Evolutionary conservation across 805 yeast species (phyloP), one percentile per base, ranked within the genome.

Genomic region (Candida ortonii): DNA sequence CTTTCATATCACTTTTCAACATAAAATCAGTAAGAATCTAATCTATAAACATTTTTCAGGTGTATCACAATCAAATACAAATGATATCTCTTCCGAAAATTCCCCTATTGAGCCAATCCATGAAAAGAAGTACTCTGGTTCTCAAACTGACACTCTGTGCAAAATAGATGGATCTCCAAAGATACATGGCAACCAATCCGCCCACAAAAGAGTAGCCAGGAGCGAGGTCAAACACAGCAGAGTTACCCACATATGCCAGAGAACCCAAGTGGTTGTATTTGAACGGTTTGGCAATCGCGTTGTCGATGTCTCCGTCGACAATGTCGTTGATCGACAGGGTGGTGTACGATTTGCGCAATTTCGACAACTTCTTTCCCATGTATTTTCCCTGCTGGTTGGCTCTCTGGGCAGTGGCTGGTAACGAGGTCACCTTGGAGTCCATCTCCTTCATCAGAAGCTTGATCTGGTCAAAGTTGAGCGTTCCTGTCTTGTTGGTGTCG

Each of bases 331-430:
- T 64, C 9, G 64, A 58, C 33, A 73, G 49, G 3, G 70, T 65
- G 11, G 63, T 63, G 12, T 68, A 62, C 9, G 70, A 56, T 35
- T 64, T 64, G 6, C 79, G 78, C 18, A 78, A 53, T 39, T 67
- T 70, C 29, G 74, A 68, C 27, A 80, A 59, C 55, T 80, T 79
- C 47, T 70, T 71, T 36, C 80, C 86, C 22, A 80, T 54, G 47
- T 80, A 80, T 38, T 67, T 65, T 41, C 87, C 87, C 57, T 80
- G 87, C 56, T 80, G 87, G 44, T 72, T 67, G 3, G 86, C 85
- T 38, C 85, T 68, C 62, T 80, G 87, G 7, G 86, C 86, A 7
- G 86, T 80, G 7, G 85, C 84, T 4, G 87, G 86, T 46, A 80
- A 57, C 2, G 84, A 75, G 5, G 84, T 78, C 38, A 79, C 76